These are phyloP conservation scores for Penicillium simplicissimum DNA, from an alignment of 495 filamentous ascomycete genomes.

Conservation along the genomic window DNA sequence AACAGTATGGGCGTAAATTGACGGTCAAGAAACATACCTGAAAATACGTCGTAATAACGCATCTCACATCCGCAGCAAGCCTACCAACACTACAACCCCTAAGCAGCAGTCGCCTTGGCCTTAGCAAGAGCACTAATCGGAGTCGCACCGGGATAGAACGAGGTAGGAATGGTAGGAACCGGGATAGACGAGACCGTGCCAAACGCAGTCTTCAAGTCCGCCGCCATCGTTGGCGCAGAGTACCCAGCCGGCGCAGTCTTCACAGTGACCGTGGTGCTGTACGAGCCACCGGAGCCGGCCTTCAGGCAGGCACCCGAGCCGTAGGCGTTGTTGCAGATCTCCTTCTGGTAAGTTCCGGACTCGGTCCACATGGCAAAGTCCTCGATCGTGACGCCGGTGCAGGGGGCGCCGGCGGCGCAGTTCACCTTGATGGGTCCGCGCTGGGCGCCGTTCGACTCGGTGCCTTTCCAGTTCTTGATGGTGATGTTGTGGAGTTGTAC, in stretches of 20 bases:
- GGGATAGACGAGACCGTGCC: constrained; percentile 48
- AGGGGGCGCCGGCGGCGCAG: constrained; percentile 50
- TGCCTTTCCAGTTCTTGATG: constrained; percentile 59
- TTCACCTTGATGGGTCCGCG: constrained; percentile 54
- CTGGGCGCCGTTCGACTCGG: constrained; percentile 47
- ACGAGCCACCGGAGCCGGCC: constrained; percentile 26
- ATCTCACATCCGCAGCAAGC: neutral
- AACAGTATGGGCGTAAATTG: neutral
- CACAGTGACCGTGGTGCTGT: constrained; percentile 39
- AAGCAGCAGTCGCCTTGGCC: constrained; percentile 15
- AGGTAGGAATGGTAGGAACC: constrained; percentile 57
- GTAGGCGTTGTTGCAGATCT: constrained; percentile 52
- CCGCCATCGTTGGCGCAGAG: constrained; percentile 50
- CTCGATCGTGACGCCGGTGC: constrained; percentile 52
- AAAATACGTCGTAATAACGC: too few relatives aligned
- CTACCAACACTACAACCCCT: neutral
- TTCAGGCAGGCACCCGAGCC: constrained; percentile 50
- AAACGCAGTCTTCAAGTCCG: constrained; percentile 45
- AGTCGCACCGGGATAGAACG: constrained; percentile 52
- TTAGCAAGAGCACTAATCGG: constrained; percentile 33
- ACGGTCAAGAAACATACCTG: neutral
- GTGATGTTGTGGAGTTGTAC: constrained; percentile 53
- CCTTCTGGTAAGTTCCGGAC: constrained; percentile 42
- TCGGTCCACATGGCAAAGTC: constrained; percentile 65
- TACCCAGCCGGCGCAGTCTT: constrained; percentile 46